These are phyloP conservation scores for Nitzschia palea DNA, from an alignment of 108 stramenopile genomes.

Conservation along the genomic window DNA sequence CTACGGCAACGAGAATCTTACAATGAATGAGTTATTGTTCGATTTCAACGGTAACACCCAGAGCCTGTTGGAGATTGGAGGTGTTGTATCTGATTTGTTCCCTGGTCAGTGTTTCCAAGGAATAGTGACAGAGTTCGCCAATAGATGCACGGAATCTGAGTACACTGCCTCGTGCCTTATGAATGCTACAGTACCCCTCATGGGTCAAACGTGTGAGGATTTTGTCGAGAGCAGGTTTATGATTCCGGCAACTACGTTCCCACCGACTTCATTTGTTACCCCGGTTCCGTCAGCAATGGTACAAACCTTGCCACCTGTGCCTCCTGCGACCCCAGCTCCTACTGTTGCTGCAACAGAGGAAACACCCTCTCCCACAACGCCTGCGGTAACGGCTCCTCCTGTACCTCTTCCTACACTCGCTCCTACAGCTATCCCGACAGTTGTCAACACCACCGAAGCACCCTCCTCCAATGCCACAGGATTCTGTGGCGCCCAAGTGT, in stretches of 20 bases:
- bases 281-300: too few species aligned
- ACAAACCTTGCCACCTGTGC: background rate
- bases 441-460: background rate
- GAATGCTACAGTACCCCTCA: conserved; percentile 18
- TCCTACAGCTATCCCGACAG: background rate
- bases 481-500: conserved; percentile 8
- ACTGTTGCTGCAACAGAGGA: background rate
- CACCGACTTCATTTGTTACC: too few species aligned
- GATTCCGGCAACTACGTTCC: conserved; percentile 6
- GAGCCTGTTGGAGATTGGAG: conserved; percentile 5
- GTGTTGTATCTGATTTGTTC: background rate
- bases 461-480: background rate
- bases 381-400: background rate
- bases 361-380: background rate
- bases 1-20: conserved; percentile 10
- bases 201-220: conserved; percentile 2
- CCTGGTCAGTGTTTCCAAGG: conserved; percentile 21
- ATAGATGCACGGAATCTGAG: conserved; percentile 13
- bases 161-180: conserved; percentile 8
- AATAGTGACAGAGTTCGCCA: background rate
- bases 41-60: conserved; percentile 3
- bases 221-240: conserved; percentile 17
- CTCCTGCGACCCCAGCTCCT: background rate
- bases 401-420: background rate
- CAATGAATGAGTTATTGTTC: conserved; percentile 12